Evolutionary conservation across 768 basidiomycete species (phyloP), one percentile per base, ranked within the genome.

Genomic region (Solioccasus polychromus): DNA sequence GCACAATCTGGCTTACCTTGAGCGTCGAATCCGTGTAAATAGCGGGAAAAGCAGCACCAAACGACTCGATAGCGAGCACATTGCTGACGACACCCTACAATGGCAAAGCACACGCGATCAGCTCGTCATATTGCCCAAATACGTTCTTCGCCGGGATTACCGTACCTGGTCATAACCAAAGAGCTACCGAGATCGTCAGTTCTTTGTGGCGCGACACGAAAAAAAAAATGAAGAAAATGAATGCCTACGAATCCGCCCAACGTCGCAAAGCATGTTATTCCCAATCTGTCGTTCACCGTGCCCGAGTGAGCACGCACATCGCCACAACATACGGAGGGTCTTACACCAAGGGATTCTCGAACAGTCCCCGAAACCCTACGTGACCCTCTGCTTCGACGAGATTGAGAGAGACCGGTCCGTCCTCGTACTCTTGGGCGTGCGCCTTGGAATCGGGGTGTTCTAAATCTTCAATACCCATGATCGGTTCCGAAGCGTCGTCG

Each of bases 151-250:
- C 5, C 17, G 3, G 18, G 26, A 6, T 25, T 18, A n/a, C n/a
- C n/a, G n/a, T 39, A 61, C 62, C 48, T 64, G 65, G 28, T 60
- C 65, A 41, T 67, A 65, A 11, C 63, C 63, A 39, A 67, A 65
- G 26, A 65, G 56, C 63, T 67, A 25, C 25, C 24, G 35, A 2
- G 10, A 29, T 6, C 39, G 39, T 52, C 39, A 52, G 18, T 34
- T 9, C 29, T 39, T 1, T 19, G 8, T 28, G 28, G 12, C 12
- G 8, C 8, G 7, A 12, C 12, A 28, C 28, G 7, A 12, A 28
- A 28, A 7, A 12, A 12, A 11, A 26, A 26, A 6, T 11, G 11
- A 26, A 34, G 8, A 44, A 5, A 31, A 15, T 0, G 24, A 44
- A 15, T 22, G 55, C 63, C 59, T 26, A 65, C 63, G 29, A 65